These are phyloP conservation scores for Eucalyptus pumila DNA, from an alignment of 345 rosid genomes.

Conservation along the genomic window DNA sequence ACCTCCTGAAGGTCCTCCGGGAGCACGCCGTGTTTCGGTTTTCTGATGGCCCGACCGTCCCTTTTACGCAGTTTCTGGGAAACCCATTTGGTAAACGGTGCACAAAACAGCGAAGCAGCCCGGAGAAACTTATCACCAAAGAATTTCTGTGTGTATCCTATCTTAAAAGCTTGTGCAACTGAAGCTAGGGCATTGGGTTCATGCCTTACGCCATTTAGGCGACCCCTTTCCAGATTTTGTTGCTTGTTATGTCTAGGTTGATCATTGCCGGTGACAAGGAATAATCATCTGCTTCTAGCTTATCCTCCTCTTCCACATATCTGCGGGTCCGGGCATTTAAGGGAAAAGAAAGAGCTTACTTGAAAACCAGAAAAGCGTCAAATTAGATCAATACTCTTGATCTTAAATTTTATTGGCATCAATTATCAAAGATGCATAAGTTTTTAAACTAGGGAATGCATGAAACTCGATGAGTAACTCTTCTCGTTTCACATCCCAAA, in stretches of 20 bases:
- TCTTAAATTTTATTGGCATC: neutral
- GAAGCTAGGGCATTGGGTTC: neutral
- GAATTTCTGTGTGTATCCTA: neutral
- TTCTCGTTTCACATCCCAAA: neutral
- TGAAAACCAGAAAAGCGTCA: conserved; percentile 70
- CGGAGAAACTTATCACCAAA: neutral
- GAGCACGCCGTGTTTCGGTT: neutral
- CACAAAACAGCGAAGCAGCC: neutral
- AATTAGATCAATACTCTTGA: conserved; percentile 41
- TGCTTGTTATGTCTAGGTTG: neutral
- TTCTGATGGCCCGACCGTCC: neutral
- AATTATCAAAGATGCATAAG: neutral
- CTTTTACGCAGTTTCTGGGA: neutral
- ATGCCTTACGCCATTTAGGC: neutral
- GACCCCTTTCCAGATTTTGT: neutral
- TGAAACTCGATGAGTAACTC: neutral
- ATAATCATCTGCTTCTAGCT: neutral
- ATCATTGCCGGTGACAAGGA: neutral
- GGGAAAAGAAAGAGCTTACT: conserved; percentile 96
- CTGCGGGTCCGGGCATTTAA: conserved; percentile 84
- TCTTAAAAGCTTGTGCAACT: neutral
- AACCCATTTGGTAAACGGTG: neutral
- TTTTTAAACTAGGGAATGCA: neutral
- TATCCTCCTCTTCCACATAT: neutral
- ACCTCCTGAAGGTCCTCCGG: neutral